Conservation (phyloP, 192 early-diverging fungal species). For the Spinellus fusiger region DNA sequence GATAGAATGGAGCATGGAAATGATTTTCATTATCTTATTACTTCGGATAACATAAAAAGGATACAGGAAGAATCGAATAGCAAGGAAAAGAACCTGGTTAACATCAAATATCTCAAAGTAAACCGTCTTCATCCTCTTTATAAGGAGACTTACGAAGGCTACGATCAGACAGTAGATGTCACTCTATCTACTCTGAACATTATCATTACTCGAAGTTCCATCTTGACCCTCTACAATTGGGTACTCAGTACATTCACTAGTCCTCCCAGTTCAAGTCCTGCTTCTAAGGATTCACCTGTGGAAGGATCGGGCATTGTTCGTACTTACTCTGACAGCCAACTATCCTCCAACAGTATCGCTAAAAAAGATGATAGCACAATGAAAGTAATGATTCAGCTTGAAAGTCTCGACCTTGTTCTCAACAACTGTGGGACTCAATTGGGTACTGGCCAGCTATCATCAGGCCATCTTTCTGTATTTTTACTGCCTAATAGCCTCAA, state of each 20-base stretch:
- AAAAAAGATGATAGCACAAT: neutral
- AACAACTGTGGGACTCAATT: constrained; percentile 57
- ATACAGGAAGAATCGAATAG: constrained; percentile 22
- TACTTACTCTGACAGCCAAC: neutral
- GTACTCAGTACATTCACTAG: constrained; percentile 54
- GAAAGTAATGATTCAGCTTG: constrained; percentile 23
- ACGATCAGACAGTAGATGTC: constrained; percentile 67
- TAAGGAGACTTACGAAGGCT: constrained; percentile 46
- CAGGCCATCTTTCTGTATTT: constrained; percentile 46
- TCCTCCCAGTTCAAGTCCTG: constrained; percentile 1
- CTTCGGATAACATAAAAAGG: constrained; percentile 37
- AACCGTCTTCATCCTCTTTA: constrained; percentile 58
- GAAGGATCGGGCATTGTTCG: neutral
- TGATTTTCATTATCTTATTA: constrained; percentile 53
- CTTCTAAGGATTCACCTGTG: neutral
- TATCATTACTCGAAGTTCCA: constrained; percentile 61
- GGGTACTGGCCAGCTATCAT: constrained; percentile 52
- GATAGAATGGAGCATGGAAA: constrained; percentile 51
- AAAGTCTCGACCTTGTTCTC: constrained; percentile 34
- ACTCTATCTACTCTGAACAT: constrained; percentile 57
- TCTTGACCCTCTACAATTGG: constrained; percentile 72
- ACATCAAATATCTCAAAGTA: constrained; percentile 54
- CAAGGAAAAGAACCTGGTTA: constrained; percentile 35
- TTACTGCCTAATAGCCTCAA: constrained; percentile 40
- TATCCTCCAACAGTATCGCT: neutral